Percentiles rank a stretch among this genome's conserved stretches.
phyloP scores from a whole-genome alignment of 305 asterid species.

The Fraxinus platypoda region DNA sequence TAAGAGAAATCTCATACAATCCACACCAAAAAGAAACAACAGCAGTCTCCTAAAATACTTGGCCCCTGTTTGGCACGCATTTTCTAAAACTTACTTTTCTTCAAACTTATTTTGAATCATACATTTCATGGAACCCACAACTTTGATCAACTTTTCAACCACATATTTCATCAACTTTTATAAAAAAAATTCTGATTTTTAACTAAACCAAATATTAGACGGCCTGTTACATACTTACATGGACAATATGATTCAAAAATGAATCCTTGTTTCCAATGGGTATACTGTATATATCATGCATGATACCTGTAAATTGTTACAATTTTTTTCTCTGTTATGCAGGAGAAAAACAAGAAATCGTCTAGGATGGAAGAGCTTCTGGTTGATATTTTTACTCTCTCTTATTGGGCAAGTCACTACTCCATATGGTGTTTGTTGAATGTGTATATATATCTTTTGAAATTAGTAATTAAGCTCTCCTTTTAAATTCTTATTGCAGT shows the following conservation, averaged over 20 bases:
- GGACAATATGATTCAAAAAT: too few species aligned
- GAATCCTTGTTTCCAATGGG: too few species aligned
- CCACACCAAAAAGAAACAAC: background rate
- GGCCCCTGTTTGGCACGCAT: background rate
- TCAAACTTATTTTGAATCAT: background rate
- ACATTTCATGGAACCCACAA: background rate
- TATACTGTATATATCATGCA: background rate
- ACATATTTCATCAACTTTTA: too few species aligned
- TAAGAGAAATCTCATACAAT: background rate
- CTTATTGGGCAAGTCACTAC: slow-evolving; percentile 49
- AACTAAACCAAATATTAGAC: background rate
- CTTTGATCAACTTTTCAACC: too few species aligned
- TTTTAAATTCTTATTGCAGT: slow-evolving; percentile 30
- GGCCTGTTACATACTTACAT: background rate
- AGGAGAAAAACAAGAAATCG: slow-evolving; percentile 39
- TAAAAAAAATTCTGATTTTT: too few species aligned
- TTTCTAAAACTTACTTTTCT: background rate
- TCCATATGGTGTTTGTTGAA: background rate
- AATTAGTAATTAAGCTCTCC: background rate
- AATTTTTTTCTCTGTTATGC: background rate
- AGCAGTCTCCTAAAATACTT: background rate
- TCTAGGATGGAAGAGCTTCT: slow-evolving; percentile 54
- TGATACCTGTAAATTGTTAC: background rate
- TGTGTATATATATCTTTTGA: background rate
- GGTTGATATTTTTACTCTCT: slow-evolving; percentile 47